Evolutionary conservation across 176 grass and related monocot genomes (phyloP).

Genomic region (Neostapfia colusana): DNA sequence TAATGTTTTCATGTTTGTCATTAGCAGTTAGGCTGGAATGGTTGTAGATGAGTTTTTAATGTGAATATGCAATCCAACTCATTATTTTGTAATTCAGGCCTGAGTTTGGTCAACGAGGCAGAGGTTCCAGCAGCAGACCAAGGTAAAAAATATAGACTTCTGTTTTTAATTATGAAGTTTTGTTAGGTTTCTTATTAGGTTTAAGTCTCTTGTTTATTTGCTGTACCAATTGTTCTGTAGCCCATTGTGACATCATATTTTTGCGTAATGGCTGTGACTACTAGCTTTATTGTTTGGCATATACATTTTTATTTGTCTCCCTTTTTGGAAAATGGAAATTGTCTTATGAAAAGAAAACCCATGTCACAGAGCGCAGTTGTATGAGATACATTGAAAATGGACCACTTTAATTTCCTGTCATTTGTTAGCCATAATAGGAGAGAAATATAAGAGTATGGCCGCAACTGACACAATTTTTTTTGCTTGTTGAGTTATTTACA

Average conservation of each 20-base stretch:
- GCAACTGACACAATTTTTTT: too few relatives aligned
- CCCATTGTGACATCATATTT: background rate
- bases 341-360: too few relatives aligned
- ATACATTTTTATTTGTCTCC: background rate
- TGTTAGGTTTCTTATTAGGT: background rate
- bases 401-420: too few relatives aligned
- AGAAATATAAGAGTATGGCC: too few relatives aligned
- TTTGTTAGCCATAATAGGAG: background rate
- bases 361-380: too few relatives aligned
- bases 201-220: background rate
- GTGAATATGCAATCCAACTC: background rate
- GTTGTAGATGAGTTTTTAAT: too few relatives aligned
- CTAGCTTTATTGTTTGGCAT: slow-evolving; percentile 14
- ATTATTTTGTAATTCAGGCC: slow-evolving; percentile 45
- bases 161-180: background rate
- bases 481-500: background rate
- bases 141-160: slow-evolving; percentile 33
- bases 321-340: background rate
- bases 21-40: too few relatives aligned
- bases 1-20: background rate
- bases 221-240: background rate
- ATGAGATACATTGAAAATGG: too few relatives aligned
- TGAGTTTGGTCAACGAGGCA: slow-evolving; percentile 36
- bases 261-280: slow-evolving; percentile 4
- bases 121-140: slow-evolving; percentile 45